Evolutionary conservation across 2,329 filamentous ascomycete species (phyloP).

Genomic region (Nemania sp.): DNA sequence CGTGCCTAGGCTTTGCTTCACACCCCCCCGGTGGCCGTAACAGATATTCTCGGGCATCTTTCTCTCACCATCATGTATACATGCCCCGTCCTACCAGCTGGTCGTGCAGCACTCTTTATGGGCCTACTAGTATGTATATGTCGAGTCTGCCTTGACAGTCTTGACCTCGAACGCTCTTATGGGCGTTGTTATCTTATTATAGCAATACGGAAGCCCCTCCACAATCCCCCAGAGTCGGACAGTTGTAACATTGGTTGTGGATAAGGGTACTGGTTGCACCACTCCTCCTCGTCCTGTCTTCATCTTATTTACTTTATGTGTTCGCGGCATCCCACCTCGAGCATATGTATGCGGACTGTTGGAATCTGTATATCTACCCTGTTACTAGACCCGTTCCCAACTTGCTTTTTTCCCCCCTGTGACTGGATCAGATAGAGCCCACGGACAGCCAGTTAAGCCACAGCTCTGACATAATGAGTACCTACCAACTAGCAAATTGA

Average conservation of each 20-base stretch:
- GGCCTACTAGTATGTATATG: slow-evolving; percentile 1
- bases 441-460: slow-evolving; percentile 12
- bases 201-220: slow-evolving; percentile 11
- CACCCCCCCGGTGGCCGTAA: slow-evolving; percentile 23
- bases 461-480: slow-evolving; percentile 24
- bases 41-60: not conserved
- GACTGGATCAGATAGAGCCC: slow-evolving; percentile 14
- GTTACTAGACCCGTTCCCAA: slow-evolving; percentile 16
- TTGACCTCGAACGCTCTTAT: slow-evolving; percentile 3
- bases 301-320: slow-evolving; percentile 12
- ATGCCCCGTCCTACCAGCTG: not conserved
- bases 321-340: slow-evolving; percentile 5
- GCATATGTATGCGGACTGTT: slow-evolving; percentile 4
- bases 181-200: slow-evolving; percentile 21
- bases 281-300: not conserved
- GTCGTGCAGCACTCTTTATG: not conserved
- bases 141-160: slow-evolving; percentile 19
- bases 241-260: slow-evolving; percentile 12
- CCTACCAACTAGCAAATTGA: slow-evolving; percentile 6
- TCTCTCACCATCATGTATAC: slow-evolving; percentile 16
- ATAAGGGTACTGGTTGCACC: slow-evolving; percentile 16
- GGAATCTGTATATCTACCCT: slow-evolving; percentile 24
- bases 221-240: slow-evolving; percentile 19
- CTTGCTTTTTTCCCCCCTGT: slow-evolving; percentile 3
- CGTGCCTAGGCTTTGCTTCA: slow-evolving; percentile 18